These are phyloP conservation scores for Mortierella claussenii DNA, from an alignment of 192 early-diverging fungal genomes.

Conservation along the genomic window DNA sequence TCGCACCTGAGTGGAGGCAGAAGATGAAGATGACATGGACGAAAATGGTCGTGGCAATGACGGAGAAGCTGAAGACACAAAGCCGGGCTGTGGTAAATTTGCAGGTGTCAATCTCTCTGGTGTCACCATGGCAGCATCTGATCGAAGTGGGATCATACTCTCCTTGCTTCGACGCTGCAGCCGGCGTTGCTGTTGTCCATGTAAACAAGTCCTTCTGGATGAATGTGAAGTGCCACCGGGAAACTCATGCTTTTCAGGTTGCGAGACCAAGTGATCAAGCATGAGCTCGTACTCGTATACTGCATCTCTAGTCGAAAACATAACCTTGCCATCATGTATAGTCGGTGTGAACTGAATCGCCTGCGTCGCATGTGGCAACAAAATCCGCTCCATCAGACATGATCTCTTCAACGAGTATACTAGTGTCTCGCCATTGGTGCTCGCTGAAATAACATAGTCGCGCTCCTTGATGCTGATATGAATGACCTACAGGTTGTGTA, in stretches of 20 bases:
- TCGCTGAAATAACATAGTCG: slow-evolving; percentile 39
- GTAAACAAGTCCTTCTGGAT: too few relatives aligned
- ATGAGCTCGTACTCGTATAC: slow-evolving; percentile 44
- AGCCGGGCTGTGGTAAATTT: not conserved
- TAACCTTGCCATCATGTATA: slow-evolving; percentile 41
- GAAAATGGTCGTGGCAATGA: too few relatives aligned
- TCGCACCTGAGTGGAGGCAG: not conserved
- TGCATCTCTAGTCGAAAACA: slow-evolving; percentile 49
- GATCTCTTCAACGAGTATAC: slow-evolving; percentile 24
- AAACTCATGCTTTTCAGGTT: not conserved
- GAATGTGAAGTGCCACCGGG: not conserved
- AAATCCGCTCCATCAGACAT: slow-evolving; percentile 31
- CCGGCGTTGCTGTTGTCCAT: not conserved
- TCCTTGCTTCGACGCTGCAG: not conserved
- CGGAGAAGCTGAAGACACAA: too few relatives aligned
- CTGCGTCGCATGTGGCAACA: slow-evolving; percentile 43
- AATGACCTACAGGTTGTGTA: slow-evolving; percentile 15
- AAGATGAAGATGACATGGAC: not conserved
- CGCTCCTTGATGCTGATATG: slow-evolving; percentile 32
- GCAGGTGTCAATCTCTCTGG: not conserved
- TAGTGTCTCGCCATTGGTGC: slow-evolving; percentile 46
- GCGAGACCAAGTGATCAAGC: slow-evolving; percentile 17
- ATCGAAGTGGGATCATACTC: not conserved
- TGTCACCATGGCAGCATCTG: not conserved
- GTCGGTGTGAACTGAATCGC: slow-evolving; percentile 48